Evolutionary conservation across 2,329 filamentous ascomycete species (phyloP), one percentile per base, ranked within the genome.

Genomic region (Aureobasidium zeae): DNA sequence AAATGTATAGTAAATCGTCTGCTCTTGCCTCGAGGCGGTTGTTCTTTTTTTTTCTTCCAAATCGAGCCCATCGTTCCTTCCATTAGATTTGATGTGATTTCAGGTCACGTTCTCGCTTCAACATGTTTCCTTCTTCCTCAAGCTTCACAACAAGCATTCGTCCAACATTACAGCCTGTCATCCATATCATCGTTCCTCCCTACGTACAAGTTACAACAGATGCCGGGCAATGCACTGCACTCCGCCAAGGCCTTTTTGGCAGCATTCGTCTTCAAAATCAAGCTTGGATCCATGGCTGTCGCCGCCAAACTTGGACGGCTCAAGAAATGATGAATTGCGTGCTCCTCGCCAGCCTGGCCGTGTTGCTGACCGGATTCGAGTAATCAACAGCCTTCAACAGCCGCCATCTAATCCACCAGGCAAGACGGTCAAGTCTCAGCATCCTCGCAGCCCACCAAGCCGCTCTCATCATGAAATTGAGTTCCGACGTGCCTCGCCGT

Each of bases 1-100:
- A 43, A 41, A 28, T 41, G 36, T 37, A 38, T 35, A 32, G 48
- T 46, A 47, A 60, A 63, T 53, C 52, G 54, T 26, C 30, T 43
- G 28, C 38, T 43, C 13, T 33, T 26, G 38, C 39, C 39, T n/a
- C 21, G 21, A 43, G 39, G 39, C 30, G n/a, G n/a, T n/a, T n/a
- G n/a, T n/a, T n/a, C n/a, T 12, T 15, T n/a, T 11, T 15, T n/a
- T 15, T 34, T 32, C 20, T 29, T 33, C 22, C 26, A 30, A 43
- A 28, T 20, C 7, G n/a, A 16, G 15, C 28, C 12, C 21, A 28
- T 43, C 31, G 39, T 16, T 20, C 39, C 22, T 43, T 34, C 39
- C 30, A 16, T 33, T 12, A n/a, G n/a, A n/a, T n/a, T 26, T 43
- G 21, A 34, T 42, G 15, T n/a, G n/a, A n/a, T n/a, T 25, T 28